Evolutionary conservation across 2,329 filamentous ascomycete species (phyloP), one percentile per base, ranked within the genome.

Genomic region (Calonectria crousiana): DNA sequence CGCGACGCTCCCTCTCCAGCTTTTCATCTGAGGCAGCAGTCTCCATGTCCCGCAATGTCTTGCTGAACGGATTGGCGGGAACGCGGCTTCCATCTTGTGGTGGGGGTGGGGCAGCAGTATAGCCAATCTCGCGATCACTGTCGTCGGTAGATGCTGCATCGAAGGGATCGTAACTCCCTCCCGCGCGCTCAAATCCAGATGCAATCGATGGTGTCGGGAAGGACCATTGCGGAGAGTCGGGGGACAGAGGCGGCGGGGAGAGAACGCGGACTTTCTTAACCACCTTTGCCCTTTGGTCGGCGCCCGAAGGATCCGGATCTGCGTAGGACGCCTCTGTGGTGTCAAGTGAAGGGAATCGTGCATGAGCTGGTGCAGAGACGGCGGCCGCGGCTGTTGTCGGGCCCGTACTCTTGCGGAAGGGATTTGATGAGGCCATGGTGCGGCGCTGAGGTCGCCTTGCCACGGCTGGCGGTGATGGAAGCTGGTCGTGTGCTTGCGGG

Each of bases 231-330:
- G 83, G 82, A 34, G 89, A 90, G 77, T 91, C 89, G 77, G 90
- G 89, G 16, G 89, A 89, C n/a, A 89, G 88, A 4, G 91, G 91
- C 73, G 91, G 91, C 67, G 92, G 92, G 52, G 91, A 92, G 81
- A 92, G 88, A 11, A 93, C 90, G 80, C 92, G 91, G 74, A 94
- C 93, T 80, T 91, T 93, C 84, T 94, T 93, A 73, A 90, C 87
- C 49, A 91, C 86, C 86, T 89, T 94, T 51, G 83, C 82, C 76
- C 84, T 88, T 65, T 74, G 77, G 79, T 86, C 77, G 80, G 83
- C 47, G 74, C 81, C 83, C 71, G 85, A 81, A 53, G 82, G 80
- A 30, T 82, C 81, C 28, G 79, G 79, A 34, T 74, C 74, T 14
- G 74, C 74, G 80, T 81, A 34, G 75, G 82, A 74, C 69, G 81